Percentiles rank a stretch among this genome's conserved stretches.
These are phyloP conservation scores for Athelia sp. DNA, from an alignment of 1,284 basidiomycete species.

Conservation along the genomic window DNA sequence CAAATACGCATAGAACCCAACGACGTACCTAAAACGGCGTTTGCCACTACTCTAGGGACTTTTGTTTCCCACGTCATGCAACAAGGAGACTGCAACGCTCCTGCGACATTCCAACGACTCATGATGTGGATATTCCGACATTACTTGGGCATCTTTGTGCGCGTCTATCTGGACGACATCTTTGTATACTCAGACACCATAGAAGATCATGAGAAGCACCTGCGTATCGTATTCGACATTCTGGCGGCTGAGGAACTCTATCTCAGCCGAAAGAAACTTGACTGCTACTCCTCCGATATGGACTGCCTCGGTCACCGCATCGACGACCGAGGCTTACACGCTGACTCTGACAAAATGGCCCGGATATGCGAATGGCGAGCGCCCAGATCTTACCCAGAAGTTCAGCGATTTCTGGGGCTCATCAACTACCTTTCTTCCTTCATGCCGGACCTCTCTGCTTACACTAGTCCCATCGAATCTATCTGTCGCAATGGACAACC, in stretches of 20 bases:
- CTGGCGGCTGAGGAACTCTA: slow-evolving; percentile 6
- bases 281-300: slow-evolving; percentile 16
- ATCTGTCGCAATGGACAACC: slow-evolving; percentile 23
- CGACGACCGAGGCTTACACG: slow-evolving; percentile 18
- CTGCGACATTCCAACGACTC: slow-evolving; percentile 17
- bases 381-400: slow-evolving; percentile 28
- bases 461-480: slow-evolving; percentile 19
- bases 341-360: slow-evolving; percentile 20
- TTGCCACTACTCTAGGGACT: slow-evolving; percentile 18
- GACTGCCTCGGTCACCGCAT: slow-evolving; percentile 28
- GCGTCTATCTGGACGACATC: slow-evolving; percentile 17
- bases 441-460: slow-evolving; percentile 29
- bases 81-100: slow-evolving; percentile 27
- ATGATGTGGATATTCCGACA: slow-evolving; percentile 18
- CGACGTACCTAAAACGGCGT: slow-evolving; percentile 11
- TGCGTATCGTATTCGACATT: slow-evolving; percentile 12
- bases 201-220: slow-evolving; percentile 15
- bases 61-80: slow-evolving; percentile 25
- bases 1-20: slow-evolving; percentile 15
- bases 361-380: slow-evolving; percentile 23
- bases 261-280: slow-evolving; percentile 11
- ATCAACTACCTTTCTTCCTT: slow-evolving; percentile 34
- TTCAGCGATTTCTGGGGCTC: slow-evolving; percentile 34
- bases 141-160: slow-evolving; percentile 13
- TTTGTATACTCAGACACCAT: slow-evolving; percentile 16